phyloP scores from a whole-genome alignment of 2,329 filamentous ascomycete genomes.

The Arthrobotrys megalospora region DNA sequence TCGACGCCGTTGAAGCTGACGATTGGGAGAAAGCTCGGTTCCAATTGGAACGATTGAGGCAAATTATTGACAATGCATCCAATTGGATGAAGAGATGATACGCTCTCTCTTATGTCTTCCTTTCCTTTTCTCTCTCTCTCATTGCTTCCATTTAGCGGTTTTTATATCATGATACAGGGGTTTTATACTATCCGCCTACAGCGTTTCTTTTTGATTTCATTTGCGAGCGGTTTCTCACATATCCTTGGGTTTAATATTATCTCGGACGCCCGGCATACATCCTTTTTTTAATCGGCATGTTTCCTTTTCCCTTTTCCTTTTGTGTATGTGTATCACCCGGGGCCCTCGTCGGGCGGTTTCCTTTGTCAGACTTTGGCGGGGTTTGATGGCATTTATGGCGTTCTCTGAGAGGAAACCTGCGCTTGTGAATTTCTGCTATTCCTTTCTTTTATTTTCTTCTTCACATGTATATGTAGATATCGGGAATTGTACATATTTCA shows the following conservation, averaged over 20 bases:
- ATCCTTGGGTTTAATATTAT: conserved; percentile 26
- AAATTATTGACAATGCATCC: conserved; percentile 52
- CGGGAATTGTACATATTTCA: conserved; percentile 51
- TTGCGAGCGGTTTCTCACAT: conserved; percentile 16
- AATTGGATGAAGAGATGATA: conserved; percentile 55
- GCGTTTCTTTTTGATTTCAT: conserved; percentile 28
- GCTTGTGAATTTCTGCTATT: neutral
- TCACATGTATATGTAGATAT: conserved; percentile 51
- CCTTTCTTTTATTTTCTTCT: conserved; percentile 16
- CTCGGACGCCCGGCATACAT: conserved; percentile 19
- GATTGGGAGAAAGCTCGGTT: conserved; percentile 76
- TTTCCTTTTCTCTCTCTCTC: conserved; percentile 15
- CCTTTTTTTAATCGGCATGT: conserved; percentile 45
- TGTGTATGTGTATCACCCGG: conserved; percentile 23
- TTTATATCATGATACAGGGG: conserved; percentile 42
- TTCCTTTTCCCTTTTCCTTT: conserved; percentile 15
- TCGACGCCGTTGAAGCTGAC: conserved; percentile 80
- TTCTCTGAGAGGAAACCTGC: conserved; percentile 27
- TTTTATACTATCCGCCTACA: conserved; percentile 23
- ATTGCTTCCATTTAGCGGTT: conserved; percentile 47
- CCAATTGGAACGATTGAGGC: conserved; percentile 53
- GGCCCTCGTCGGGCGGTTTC: conserved; percentile 26
- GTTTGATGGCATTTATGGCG: conserved; percentile 56
- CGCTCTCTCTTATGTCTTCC: conserved; percentile 17
- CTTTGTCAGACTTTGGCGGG: conserved; percentile 52